Evolutionary conservation across 805 yeast species (phyloP).

Genomic region (Saccharomycopsis sp.): DNA sequence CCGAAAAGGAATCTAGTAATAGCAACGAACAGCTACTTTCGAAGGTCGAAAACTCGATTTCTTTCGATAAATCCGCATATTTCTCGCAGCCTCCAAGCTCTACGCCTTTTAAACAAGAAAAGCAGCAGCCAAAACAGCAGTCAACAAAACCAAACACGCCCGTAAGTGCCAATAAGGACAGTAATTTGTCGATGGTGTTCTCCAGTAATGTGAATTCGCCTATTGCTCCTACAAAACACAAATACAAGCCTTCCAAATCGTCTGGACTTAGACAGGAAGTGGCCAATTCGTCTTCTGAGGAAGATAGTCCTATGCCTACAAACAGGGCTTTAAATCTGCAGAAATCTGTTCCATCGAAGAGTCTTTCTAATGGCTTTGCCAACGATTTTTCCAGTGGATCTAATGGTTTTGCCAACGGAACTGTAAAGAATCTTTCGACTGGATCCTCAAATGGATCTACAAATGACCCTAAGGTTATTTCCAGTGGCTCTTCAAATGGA

Average conservation of each 20-base stretch:
- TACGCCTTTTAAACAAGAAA: slow-evolving; percentile 3
- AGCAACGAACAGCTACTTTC: slow-evolving; percentile 2
- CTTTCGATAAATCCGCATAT: slow-evolving; percentile 4
- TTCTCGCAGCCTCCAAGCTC: slow-evolving; percentile 4
- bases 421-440: no score
- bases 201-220: background rate
- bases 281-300: background rate
- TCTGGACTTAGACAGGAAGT: slow-evolving; percentile 10
- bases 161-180: background rate
- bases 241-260: slow-evolving; percentile 13
- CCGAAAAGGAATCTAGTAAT: no score
- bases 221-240: slow-evolving; percentile 1
- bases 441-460: no score
- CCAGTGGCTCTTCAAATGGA: no score
- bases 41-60: slow-evolving; percentile 1
- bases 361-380: background rate
- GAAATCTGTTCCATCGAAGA: no score
- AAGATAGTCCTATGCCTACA: no score
- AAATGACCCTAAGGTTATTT: no score
- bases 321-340: no score
- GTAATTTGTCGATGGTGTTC: background rate
- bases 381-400: no score
- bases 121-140: background rate
- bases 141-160: background rate
- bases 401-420: background rate